These are phyloP conservation scores for Fulvia fulva DNA, from an alignment of 2,329 filamentous ascomycete species.

Conservation along the genomic window DNA sequence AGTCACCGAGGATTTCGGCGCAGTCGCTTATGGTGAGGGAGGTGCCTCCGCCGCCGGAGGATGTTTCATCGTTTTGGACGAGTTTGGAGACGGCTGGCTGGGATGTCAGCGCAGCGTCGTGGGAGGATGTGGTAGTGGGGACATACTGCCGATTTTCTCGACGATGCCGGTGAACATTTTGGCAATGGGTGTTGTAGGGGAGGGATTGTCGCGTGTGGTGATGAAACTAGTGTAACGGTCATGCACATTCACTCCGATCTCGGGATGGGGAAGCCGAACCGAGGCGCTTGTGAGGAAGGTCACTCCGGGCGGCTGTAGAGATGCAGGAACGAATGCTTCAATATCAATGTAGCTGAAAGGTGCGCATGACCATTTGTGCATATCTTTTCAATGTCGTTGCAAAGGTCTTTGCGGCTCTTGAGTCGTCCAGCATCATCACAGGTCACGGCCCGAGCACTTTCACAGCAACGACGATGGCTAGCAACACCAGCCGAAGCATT, in stretches of 20 bases:
- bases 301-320: neutral
- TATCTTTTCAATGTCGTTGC: conserved; percentile 18
- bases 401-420: conserved; percentile 18
- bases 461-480: conserved; percentile 33
- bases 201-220: neutral
- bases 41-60: conserved; percentile 70
- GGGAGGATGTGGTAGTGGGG: conserved; percentile 24
- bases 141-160: conserved; percentile 84
- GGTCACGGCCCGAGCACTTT: conserved; percentile 7
- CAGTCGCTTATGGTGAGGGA: conserved; percentile 78
- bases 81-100: conserved; percentile 73
- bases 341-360: neutral
- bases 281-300: neutral
- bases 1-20: conserved; percentile 75
- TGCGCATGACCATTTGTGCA: neutral
- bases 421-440: conserved; percentile 10
- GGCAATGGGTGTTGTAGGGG: neutral
- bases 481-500: conserved; percentile 49
- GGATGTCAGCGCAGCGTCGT: conserved; percentile 33
- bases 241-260: conserved; percentile 6
- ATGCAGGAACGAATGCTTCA: neutral
- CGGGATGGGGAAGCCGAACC: neutral
- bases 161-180: conserved; percentile 95
- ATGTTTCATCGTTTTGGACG: conserved; percentile 71
- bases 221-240: neutral